Base-by-base conservation (phyloP, 1,284 basidiomycete genomes). In the Ceratorhiza oryzae-sativae region DNA sequence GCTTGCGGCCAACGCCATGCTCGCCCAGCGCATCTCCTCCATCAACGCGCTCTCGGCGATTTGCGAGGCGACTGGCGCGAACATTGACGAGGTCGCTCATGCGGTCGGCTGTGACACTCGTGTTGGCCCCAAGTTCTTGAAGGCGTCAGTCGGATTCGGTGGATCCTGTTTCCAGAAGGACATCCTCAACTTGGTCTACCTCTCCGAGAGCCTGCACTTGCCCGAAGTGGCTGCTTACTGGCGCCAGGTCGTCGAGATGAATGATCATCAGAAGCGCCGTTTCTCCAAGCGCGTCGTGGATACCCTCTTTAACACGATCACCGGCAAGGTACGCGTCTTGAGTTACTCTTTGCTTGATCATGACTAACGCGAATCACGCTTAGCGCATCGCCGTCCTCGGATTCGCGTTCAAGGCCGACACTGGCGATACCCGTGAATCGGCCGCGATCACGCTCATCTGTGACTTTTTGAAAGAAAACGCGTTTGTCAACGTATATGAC, bases 101-200 rank as follows among this genome's bases (percentile, higher is more conserved):
- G 96, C 97, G 10, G 92, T 98, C 79, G 97, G 97, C 36, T 90
- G 90, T 77, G 97, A 99, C 82, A 86, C 89, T 27, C 94, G 97
- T 76, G 88, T 99, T 72, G 97, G 97, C 3, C 87, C 94, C 78
- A 97, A 94, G 81, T 99, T 99, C 88, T 86, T 99, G 78, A 95
- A 94, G 81, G 93, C 94, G 45, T 93, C 90, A 49, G 93, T 96
- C 75, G 94, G 97, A n/a, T 99, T 98, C 78, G 97, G 97, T 76
- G 97, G 97, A 41, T 95, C 93, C 42, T 99, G 97, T 84, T 99
- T 99, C 92, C 95, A 98, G 84, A 97, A 97, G 83, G 97, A 99
- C 81, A 98, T 99, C 80, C 89, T 99, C 78, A 99, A 99, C 85
- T 85, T 99, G 73, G 97, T 98, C 65, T 99, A 99, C 84, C 87